Percentiles rank a stretch among this genome's conserved stretches.
These are phyloP conservation scores for Pythium guiyangense DNA, from an alignment of 352 stramenopile genomes.

Conservation along the genomic window DNA sequence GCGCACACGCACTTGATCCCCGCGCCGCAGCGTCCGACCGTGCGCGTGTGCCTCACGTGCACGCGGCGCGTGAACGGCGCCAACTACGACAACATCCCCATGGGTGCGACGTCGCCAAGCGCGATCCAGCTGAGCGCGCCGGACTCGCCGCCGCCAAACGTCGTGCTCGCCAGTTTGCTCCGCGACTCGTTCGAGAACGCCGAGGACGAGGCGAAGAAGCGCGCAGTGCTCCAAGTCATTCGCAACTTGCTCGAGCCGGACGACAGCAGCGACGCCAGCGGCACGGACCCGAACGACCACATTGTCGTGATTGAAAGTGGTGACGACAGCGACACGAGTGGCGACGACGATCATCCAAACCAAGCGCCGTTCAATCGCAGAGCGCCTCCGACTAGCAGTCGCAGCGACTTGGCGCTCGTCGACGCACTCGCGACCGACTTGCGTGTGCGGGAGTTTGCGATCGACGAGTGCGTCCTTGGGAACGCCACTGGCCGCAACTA, in stretches of 20 bases:
- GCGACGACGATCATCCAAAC: not conserved
- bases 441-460: conserved; percentile 3
- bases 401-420: conserved; percentile 5
- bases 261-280: not conserved
- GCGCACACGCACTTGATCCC: conserved; percentile 20
- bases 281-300: not conserved
- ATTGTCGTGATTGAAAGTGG: no score
- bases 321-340: not conserved
- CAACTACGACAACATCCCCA: conserved; percentile 41
- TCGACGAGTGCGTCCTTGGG: conserved; percentile 16
- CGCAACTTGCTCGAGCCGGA: conserved; percentile 41
- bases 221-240: conserved; percentile 40
- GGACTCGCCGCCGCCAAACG: conserved; percentile 15
- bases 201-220: conserved; percentile 20
- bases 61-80: conserved; percentile 45
- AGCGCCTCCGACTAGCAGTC: not conserved
- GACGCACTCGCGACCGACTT: conserved; percentile 3
- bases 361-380: not conserved
- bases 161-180: conserved; percentile 30
- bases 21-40: conserved; percentile 10
- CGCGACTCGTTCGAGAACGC: conserved; percentile 36
- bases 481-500: conserved; percentile 33
- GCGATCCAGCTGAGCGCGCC: conserved; percentile 21
- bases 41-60: conserved; percentile 53
- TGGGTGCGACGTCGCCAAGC: conserved; percentile 15